These are phyloP conservation scores for Mallotus japonicus DNA, from an alignment of 441 rosid genomes.

Conservation along the genomic window DNA sequence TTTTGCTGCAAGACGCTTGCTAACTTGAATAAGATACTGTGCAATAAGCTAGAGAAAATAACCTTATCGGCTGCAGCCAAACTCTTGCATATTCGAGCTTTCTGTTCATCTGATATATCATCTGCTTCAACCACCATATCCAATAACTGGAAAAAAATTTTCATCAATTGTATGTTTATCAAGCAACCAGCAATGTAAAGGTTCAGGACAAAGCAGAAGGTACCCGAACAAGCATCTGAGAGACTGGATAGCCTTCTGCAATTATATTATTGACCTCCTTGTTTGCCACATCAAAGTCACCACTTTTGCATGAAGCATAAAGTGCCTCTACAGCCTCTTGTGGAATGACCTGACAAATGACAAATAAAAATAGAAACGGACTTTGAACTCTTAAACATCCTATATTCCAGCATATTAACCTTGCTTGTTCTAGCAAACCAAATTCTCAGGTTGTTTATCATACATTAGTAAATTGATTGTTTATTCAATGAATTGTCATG, in stretches of 20 bases:
- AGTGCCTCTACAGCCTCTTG: constrained; percentile 54
- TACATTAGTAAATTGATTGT: not conserved
- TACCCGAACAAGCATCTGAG: constrained; percentile 89
- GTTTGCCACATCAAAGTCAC: constrained; percentile 89
- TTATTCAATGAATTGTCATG: not conserved
- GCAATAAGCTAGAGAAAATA: constrained; percentile 22
- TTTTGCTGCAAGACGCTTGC: not conserved
- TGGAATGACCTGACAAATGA: constrained; percentile 62
- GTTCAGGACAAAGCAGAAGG: constrained; percentile 11
- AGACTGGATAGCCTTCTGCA: constrained; percentile 90
- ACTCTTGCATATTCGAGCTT: constrained; percentile 82
- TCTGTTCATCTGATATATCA: constrained; percentile 81
- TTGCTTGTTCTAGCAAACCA: not conserved
- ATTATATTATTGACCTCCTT: constrained; percentile 75
- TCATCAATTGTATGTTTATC: constrained; percentile 19
- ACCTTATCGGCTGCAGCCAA: constrained; percentile 88
- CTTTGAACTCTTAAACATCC: not conserved
- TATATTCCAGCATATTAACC: not conserved
- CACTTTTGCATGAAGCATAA: constrained; percentile 70
- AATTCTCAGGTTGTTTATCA: not conserved
- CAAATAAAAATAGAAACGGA: not conserved
- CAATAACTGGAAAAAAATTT: constrained; percentile 51
- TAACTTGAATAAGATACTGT: not conserved
- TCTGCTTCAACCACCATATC: constrained; percentile 64
- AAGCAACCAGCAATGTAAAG: constrained; percentile 1